Conservation (phyloP, 2,329 filamentous ascomycete species). For the Aspergillus costaricaensis region DNA sequence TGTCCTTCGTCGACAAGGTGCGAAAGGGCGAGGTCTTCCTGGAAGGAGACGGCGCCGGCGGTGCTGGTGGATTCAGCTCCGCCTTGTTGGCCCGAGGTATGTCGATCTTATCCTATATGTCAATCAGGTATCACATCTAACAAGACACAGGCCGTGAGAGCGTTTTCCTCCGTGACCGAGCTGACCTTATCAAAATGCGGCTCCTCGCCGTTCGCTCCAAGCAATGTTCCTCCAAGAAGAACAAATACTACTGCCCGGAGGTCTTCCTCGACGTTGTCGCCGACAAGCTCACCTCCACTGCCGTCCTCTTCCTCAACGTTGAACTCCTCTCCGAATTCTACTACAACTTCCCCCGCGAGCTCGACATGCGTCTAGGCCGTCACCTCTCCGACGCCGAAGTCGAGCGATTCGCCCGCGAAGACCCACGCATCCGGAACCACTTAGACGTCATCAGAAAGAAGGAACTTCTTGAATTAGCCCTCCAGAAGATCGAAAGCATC, state of each 20-base stretch:
- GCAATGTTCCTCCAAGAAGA: constrained; percentile 78
- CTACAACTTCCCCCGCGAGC: constrained; percentile 92
- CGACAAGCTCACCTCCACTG: constrained; percentile 89
- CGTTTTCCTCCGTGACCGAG: constrained; percentile 87
- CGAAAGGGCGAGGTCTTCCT: constrained; percentile 81
- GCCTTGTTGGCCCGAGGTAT: constrained; percentile 79
- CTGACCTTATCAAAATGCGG: constrained; percentile 87
- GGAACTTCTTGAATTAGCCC: constrained; percentile 85
- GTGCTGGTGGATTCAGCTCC: constrained; percentile 90
- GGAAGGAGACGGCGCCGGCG: constrained; percentile 78
- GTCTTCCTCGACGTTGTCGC: constrained; percentile 97
- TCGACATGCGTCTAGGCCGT: constrained; percentile 82
- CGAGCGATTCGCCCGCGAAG: constrained; percentile 88
- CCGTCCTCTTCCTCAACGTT: constrained; percentile 95
- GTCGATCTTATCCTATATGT: constrained; percentile 23
- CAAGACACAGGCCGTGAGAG: constrained; percentile 74
- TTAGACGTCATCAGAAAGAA: constrained; percentile 91
- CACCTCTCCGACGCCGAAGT: constrained; percentile 77
- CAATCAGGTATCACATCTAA: neutral
- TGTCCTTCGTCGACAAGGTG: constrained; percentile 86
- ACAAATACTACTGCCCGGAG: constrained; percentile 97
- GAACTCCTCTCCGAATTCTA: constrained; percentile 97
- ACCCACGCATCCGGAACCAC: constrained; percentile 84
- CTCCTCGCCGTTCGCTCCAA: constrained; percentile 84
- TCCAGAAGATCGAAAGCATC: constrained; percentile 94